These are phyloP conservation scores for Penicillium frequentans DNA, from an alignment of 2,329 filamentous ascomycete species.

Conservation along the genomic window DNA sequence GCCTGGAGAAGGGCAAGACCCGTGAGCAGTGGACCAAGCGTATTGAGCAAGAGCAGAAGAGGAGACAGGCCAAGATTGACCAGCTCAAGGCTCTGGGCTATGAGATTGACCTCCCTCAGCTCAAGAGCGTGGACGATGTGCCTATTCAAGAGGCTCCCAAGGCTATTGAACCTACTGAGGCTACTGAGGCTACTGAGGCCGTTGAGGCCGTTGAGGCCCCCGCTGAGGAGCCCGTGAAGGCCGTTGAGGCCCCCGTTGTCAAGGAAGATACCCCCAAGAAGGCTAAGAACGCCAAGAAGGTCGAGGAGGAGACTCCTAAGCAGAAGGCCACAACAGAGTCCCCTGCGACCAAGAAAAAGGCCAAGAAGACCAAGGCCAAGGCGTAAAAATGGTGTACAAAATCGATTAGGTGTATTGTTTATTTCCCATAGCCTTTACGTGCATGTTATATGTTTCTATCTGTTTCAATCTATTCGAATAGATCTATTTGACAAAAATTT, in stretches of 20 bases:
- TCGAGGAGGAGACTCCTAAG: conserved; percentile 20
- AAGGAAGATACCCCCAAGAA: conserved; percentile 36
- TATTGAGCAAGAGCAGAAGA: conserved; percentile 70
- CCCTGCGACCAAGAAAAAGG: conserved; percentile 27
- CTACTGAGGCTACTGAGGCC: conserved; percentile 28
- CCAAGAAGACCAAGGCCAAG: conserved; percentile 34
- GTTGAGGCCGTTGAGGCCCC: conserved; percentile 30
- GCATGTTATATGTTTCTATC: conserved; percentile 9
- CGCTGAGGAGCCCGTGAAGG: conserved; percentile 4
- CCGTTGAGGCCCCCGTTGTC: conserved; percentile 21
- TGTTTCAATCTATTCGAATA: not conserved
- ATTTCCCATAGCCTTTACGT: conserved; percentile 20
- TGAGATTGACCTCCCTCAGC: conserved; percentile 70
- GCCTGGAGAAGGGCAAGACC: conserved; percentile 70
- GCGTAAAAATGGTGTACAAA: conserved; percentile 26
- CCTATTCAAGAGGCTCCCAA: conserved; percentile 41
- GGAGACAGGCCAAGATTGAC: conserved; percentile 66
- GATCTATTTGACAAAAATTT: not conserved
- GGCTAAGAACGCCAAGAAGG: conserved; percentile 35
- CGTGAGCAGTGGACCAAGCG: conserved; percentile 77
- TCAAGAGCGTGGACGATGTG: conserved; percentile 64
- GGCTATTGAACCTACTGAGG: conserved; percentile 36
- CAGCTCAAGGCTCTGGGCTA: conserved; percentile 81
- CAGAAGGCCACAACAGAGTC: conserved; percentile 22
- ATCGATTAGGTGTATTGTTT: conserved; percentile 17